Base-by-base conservation (phyloP, 2,329 filamentous ascomycete genomes). In the Cyphellophora europaea region DNA sequence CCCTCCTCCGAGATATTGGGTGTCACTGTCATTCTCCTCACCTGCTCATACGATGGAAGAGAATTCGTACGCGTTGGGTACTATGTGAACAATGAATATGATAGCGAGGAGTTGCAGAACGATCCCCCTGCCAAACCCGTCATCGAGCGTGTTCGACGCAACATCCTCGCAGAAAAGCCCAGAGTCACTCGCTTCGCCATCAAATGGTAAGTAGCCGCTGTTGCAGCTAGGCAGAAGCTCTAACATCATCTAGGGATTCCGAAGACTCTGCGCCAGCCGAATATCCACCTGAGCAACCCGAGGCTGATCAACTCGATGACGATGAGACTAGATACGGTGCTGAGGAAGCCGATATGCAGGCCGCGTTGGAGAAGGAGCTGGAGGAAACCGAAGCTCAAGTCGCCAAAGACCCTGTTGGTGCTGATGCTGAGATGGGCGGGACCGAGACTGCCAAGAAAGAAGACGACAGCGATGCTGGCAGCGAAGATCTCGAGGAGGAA, bases 21-120 rank as follows among this genome's bases (percentile, higher is more conserved):
- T 41, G 93, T 98, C 33, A 98, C 91, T 3, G 91, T 98, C 53
- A 87, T 98, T 51, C 80, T 98, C 37, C 74, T 98, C 48, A 94
- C 87, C 38, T 96, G 91, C 65, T 83, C 86, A 59, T 98, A 98
- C 65, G 91, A 98, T 53, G 82, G 83, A 35, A 79, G 91, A 54
- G 91, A 98, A 61, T 98, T 98, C 53, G 87, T 98, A 25, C 87
- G 91, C 48, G 89, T 98, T 27, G 91, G 91, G 43, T 98, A 98
- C 74, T 98, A 98, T 51, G 91, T 98, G 53, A 98, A 96, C 72
- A 98, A 98, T 54, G 93, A 98, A 62, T 98, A 98, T 61, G 86
- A 93, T 50, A 82, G 83, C 16, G 86, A 93, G 53, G 85, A 93
- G 58, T 73, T 98, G 44, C 82, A 77, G 51, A 78, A 81, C 31